These are phyloP conservation scores for Lineolata rhizophorae DNA, from an alignment of 495 filamentous ascomycete genomes.

Conservation along the genomic window DNA sequence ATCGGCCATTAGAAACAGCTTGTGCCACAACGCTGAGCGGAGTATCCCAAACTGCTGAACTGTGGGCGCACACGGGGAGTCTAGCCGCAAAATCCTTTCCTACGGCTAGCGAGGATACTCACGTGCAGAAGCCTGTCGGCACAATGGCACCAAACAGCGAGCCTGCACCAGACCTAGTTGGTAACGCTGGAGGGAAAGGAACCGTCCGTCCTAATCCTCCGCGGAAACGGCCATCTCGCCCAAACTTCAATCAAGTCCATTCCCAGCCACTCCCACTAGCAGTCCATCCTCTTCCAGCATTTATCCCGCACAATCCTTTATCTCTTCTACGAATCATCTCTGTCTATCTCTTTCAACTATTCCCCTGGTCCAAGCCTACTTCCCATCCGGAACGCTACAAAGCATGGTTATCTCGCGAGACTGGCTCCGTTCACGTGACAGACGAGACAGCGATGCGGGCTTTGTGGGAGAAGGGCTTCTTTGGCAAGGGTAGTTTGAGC, in stretches of 20 bases:
- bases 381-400: slow-evolving; percentile 42
- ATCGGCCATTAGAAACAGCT: too few relatives aligned
- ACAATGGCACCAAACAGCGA: too few relatives aligned
- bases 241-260: slow-evolving; percentile 51
- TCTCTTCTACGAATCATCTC: slow-evolving; percentile 53
- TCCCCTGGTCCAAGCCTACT: slow-evolving; percentile 35
- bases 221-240: too few relatives aligned
- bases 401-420: slow-evolving; percentile 55
- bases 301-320: slow-evolving; percentile 83
- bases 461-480: slow-evolving; percentile 91
- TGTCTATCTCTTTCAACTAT: slow-evolving; percentile 2
- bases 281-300: slow-evolving; percentile 58
- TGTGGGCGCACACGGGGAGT: too few relatives aligned
- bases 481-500: slow-evolving; percentile 79
- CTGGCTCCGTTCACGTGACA: slow-evolving; percentile 66
- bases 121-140: too few relatives aligned
- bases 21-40: too few relatives aligned
- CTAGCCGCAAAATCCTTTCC: too few relatives aligned
- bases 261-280: slow-evolving; percentile 55
- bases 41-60: too few relatives aligned
- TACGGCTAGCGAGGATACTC: too few relatives aligned
- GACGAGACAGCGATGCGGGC: slow-evolving; percentile 50
- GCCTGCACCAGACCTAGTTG: too few relatives aligned
- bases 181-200: too few relatives aligned
- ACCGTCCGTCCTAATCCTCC: too few relatives aligned